Percentiles rank a stretch among this genome's conserved stretches.
Conservation (phyloP, 176 grass and related monocot genomes). For the Miscanthus lutarioriparius region DNA sequence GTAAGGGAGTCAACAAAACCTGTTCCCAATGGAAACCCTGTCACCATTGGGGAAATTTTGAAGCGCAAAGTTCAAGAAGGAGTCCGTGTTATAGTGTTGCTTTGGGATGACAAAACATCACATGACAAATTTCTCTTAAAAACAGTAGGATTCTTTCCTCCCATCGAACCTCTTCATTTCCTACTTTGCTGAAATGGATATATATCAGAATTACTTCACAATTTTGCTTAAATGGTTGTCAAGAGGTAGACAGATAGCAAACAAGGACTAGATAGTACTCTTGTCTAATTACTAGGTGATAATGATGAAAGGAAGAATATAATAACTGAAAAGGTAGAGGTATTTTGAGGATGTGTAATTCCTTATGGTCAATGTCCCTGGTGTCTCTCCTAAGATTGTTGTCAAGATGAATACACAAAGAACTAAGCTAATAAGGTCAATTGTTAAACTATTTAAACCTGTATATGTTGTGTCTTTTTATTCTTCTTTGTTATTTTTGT, state of each 20-base stretch:
- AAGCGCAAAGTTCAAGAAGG: conserved; percentile 84
- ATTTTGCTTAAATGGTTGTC: neutral
- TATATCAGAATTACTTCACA: neutral
- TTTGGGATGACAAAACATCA: conserved; percentile 98
- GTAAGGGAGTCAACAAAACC: conserved; percentile 64
- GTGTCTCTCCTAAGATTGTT: neutral
- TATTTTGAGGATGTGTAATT: neutral
- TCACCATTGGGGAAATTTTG: conserved; percentile 71
- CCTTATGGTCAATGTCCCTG: conserved; percentile 8
- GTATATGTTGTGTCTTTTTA: neutral
- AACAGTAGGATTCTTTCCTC: conserved; percentile 60
- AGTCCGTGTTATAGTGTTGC: conserved; percentile 86
- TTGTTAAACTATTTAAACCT: neutral
- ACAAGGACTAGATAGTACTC: neutral
- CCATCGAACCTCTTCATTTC: conserved; percentile 12
- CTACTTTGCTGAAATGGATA: conserved; percentile 9
- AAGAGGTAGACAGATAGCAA: conserved; percentile 6
- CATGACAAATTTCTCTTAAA: conserved; percentile 92
- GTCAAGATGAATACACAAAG: neutral
- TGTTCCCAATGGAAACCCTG: conserved; percentile 51
- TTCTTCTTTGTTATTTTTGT: neutral
- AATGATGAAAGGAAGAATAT: neutral
- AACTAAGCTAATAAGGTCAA: neutral
- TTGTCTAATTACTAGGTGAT: conserved; percentile 11
- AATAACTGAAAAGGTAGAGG: neutral